Base-by-base conservation (phyloP, 2,329 filamentous ascomycete species). In the Ophiostoma angusticollis region DNA sequence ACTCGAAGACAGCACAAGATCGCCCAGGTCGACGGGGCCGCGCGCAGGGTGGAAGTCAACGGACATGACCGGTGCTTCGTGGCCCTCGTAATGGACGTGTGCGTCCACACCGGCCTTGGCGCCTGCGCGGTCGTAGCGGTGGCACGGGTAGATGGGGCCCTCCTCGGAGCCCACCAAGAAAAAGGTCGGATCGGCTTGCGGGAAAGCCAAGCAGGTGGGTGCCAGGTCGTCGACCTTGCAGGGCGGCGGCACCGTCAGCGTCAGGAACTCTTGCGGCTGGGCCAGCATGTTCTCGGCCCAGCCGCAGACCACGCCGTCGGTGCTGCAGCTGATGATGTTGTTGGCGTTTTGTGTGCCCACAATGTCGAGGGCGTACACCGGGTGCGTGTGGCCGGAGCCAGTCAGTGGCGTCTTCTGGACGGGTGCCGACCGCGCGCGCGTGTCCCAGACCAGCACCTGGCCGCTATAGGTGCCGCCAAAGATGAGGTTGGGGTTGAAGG, bases 271-370 rank as follows among this genome's bases (percentile, higher is more conserved):
- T 60, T 96, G 89, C 1, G 91, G 91, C 58, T 95, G 85, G 1
- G 89, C 85, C 44, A 98, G 82, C 76, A 98, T 96, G 58, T 98
- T 93, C 47, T 95, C 85, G 40, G 84, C 87, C 91, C 91, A 98
- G 34, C 87, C 84, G 58, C 91, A 98, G 30, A 96, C 85, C 9
- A 93, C 85, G 39, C 91, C 91, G 54, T 98, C 91, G 1, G 91
- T 98, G 1, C 86, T 95, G 57, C 85, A 89, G 24, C 87, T 95
- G 51, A 98, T 83, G 56, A 98, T 94, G 59, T 96, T 98, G 64
- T 95, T 94, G 43, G 91, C 91, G 57, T 98, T 98, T 55, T 96
- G 91, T 1, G 93, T 98, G 47, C 91, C 91, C 35, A 98, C 85
- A 40, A 98, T 93, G 46, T 91, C 84, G 41, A 98, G 77, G 28